Evolutionary conservation across 177 flowering plant genomes (phyloP), one percentile per base, ranked within the genome.

Genomic region (Tripterygium wilfordii): DNA sequence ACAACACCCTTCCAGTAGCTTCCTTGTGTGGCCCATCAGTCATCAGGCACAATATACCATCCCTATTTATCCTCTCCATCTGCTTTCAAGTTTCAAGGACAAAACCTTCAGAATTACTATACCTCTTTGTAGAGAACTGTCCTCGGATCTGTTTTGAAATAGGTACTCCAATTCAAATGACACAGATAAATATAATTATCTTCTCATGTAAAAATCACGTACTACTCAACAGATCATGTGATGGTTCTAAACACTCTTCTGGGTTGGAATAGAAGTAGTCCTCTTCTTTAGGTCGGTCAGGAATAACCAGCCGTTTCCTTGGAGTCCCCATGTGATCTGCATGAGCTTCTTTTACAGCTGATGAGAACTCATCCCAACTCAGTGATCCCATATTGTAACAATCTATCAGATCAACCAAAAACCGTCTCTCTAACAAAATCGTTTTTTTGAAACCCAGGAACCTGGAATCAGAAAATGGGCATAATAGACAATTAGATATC

Each of bases 241-340:
- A 30, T 12, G 12, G 12, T 12, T 30, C 8, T 12, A 35, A 49
- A 25, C 53, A 36, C 12, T 49, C 53, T 6, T 49, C 21, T 19
- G 88, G 85, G 48, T 82, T 82, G 38, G 88, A 61, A 28, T 79
- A 82, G 56, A 82, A 82, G 48, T 79, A 77, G 57, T 79, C 89
- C 49, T 82, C 88, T 56, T 77, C 81, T 45, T 82, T 82, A 8
- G 89, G 89, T 46, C 66, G 54, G 36, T 75, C 83, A 18, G 78
- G 71, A 49, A 76, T 70, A 30, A 66, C 68, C 42, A 56, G 13
- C 47, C 88, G 69, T 35, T 55, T 67, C n/a, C 30, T 58, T 1
- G 79, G 74, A 24, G 17, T 57, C 25, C 85, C 88, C 76, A 70
- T 70, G 36, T 77, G 71, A 36, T 66, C 42, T 42, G 58, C 56